Base-by-base conservation (phyloP, 140 eudicot genomes). In the Flaveria floridana region DNA sequence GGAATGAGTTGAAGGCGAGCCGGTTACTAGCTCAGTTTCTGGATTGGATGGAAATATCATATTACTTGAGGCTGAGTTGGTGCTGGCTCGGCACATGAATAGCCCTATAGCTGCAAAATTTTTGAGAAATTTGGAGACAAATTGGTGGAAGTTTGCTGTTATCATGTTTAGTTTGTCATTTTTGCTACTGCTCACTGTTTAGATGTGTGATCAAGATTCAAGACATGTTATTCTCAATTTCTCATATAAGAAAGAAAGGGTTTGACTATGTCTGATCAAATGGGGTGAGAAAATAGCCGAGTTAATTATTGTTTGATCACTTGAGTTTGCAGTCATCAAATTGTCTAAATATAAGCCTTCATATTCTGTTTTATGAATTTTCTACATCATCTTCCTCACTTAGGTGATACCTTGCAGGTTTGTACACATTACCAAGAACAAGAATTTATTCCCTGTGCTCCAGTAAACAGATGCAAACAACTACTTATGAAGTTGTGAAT, bases 381-480 rank as follows among this genome's bases (percentile, higher is more conserved):
- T 68, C 26, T 37, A 18, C 11, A n/a, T 75, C 51, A 50, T 56
- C 46, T 34, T 66, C 14, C 30, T 57, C 26, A 18, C 15, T 42
- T 20, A 79, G 65, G 65, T 66, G 63, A 46, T 80, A 59, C 30
- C 46, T 30, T 84, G 76, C 85, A 91, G 96, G 84, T 66, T 72
- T 71, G 41, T 73, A 81, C 51, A 70, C 76, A 20, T 79, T 84
- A 61, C 87, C 84, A 56, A 77, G 78, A 9, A 70, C 66, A 48
- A 77, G 77, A 25, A 28, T 76, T 10, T 74, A 82, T 82, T 84
- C 89, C 2, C 10, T 79, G 52, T 85, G 84, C 72, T 85, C 84
- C 47, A 80, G 76, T 73, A 86, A 85, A 88, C 86, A 89, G 59
- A 79, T 90, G 73, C 99, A 94, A 68, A 90, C 99, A 9, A 70